Conservation (phyloP, 2,329 filamentous ascomycete genomes). For the Rhynchosporium secalis region DNA sequence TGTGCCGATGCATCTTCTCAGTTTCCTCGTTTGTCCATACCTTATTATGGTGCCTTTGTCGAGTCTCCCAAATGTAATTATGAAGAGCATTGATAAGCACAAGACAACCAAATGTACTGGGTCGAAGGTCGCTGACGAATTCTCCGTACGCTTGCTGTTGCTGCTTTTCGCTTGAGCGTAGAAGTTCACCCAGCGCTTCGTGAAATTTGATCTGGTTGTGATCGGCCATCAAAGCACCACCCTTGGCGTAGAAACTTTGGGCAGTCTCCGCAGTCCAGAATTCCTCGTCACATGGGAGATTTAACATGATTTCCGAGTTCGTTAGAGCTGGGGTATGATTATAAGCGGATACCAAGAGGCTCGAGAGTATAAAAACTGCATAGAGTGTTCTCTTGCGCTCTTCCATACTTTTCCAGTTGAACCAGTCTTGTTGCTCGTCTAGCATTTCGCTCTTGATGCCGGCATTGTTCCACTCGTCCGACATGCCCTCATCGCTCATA, state of each 20-base stretch:
- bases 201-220: constrained; percentile 78
- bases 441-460: constrained; percentile 44
- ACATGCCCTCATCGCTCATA: constrained; percentile 55
- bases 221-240: constrained; percentile 68
- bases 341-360: constrained; percentile 86
- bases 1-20: constrained; percentile 92
- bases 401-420: constrained; percentile 83
- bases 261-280: constrained; percentile 82
- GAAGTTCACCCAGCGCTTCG: constrained; percentile 74
- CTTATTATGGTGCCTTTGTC: constrained; percentile 83
- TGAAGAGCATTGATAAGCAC: constrained; percentile 92
- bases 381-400: constrained; percentile 93
- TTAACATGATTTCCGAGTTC: constrained; percentile 88
- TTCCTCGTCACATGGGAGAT: constrained; percentile 90
- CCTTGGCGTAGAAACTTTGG: constrained; percentile 76
- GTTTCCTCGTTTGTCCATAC: constrained; percentile 91
- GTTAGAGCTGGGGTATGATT: constrained; percentile 89
- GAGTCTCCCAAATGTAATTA: constrained; percentile 98
- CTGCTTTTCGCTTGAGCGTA: constrained; percentile 71
- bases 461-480: constrained; percentile 52
- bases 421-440: constrained; percentile 74
- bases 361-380: constrained; percentile 87
- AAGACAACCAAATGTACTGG: constrained; percentile 89
- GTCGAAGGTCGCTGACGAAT: constrained; percentile 64
- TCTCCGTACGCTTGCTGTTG: constrained; percentile 56